phyloP scores from a whole-genome alignment of 1,284 basidiomycete genomes.

The Rhodotorula sp. region DNA sequence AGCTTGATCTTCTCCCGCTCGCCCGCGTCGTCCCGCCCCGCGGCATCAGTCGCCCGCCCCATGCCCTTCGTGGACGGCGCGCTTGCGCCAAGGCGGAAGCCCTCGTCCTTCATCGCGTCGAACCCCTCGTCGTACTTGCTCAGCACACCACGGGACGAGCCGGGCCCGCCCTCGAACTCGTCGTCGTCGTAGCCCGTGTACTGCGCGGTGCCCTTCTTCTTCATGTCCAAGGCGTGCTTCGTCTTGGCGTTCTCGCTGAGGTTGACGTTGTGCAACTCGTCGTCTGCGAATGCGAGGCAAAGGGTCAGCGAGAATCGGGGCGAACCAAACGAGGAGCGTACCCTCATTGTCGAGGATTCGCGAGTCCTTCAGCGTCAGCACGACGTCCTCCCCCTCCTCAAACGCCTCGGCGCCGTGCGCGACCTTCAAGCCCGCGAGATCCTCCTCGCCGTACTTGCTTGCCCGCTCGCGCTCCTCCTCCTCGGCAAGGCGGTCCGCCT shows the following conservation, averaged over 20 bases:
- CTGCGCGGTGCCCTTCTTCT: slow-evolving; percentile 74
- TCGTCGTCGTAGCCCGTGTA: slow-evolving; percentile 94
- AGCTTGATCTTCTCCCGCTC: slow-evolving; percentile 75
- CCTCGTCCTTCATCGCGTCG: slow-evolving; percentile 56
- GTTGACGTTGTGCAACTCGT: slow-evolving; percentile 92
- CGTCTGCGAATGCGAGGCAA: slow-evolving; percentile 63
- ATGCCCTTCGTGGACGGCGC: slow-evolving; percentile 37
- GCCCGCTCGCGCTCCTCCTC: slow-evolving; percentile 77
- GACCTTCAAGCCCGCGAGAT: slow-evolving; percentile 91
- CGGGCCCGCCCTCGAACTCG: slow-evolving; percentile 32
- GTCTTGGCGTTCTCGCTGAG: slow-evolving; percentile 81
- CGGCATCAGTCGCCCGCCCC: slow-evolving; percentile 55
- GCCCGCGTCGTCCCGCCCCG: slow-evolving; percentile 62
- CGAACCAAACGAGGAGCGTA: slow-evolving; percentile 48
- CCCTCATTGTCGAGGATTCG: slow-evolving; percentile 91
- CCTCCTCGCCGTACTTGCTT: slow-evolving; percentile 56
- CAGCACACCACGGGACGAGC: slow-evolving; percentile 70
- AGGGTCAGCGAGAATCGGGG: background rate
- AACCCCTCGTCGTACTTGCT: slow-evolving; percentile 93
- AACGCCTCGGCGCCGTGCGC: slow-evolving; percentile 89
- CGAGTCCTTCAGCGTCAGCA: slow-evolving; percentile 94
- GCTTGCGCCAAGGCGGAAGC: slow-evolving; percentile 44
- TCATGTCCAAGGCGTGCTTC: slow-evolving; percentile 76
- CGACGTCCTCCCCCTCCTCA: slow-evolving; percentile 87
- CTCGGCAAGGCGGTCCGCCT: slow-evolving; percentile 70